phyloP scores from a whole-genome alignment of 768 basidiomycete genomes.

The Daedalea quercina region DNA sequence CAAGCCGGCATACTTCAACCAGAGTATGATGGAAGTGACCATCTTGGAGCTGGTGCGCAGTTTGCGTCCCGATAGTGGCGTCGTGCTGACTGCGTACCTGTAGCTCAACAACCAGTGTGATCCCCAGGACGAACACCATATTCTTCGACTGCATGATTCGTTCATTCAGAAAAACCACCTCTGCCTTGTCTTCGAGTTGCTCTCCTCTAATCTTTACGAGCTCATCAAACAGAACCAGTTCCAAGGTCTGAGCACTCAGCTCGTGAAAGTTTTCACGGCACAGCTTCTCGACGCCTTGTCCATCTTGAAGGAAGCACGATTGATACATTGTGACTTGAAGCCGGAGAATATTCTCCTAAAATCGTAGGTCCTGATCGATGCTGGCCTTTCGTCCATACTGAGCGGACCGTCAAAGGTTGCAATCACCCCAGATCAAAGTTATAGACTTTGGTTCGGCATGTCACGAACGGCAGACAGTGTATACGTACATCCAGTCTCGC shows the following conservation, averaged over 20 bases:
- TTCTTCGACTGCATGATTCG: constrained; percentile 88
- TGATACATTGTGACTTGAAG: constrained; percentile 98
- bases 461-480: constrained; percentile 98
- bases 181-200: constrained; percentile 95
- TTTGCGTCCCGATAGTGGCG: not conserved
- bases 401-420: constrained; percentile 48
- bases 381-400: not conserved
- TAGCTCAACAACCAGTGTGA: constrained; percentile 94
- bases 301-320: constrained; percentile 87
- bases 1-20: constrained; percentile 99
- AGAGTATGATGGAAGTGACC: constrained; percentile 99
- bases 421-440: constrained; percentile 97
- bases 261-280: constrained; percentile 97
- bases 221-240: constrained; percentile 99
- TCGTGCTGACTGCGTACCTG: not conserved
- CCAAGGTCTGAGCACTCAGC: constrained; percentile 91
- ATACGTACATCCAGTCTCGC: constrained; percentile 98
- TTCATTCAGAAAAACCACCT: constrained; percentile 97
- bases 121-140: constrained; percentile 93
- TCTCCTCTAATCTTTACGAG: constrained; percentile 97
- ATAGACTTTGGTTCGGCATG: constrained; percentile 99
- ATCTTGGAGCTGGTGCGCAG: constrained; percentile 85
- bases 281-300: constrained; percentile 91
- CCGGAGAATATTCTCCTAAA: constrained; percentile 98
- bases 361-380: constrained; percentile 49